Evolutionary conservation across 2,329 filamentous ascomycete genomes (phyloP), one percentile per base, ranked within the genome.

Genomic region (Microdochium bolleyi): DNA sequence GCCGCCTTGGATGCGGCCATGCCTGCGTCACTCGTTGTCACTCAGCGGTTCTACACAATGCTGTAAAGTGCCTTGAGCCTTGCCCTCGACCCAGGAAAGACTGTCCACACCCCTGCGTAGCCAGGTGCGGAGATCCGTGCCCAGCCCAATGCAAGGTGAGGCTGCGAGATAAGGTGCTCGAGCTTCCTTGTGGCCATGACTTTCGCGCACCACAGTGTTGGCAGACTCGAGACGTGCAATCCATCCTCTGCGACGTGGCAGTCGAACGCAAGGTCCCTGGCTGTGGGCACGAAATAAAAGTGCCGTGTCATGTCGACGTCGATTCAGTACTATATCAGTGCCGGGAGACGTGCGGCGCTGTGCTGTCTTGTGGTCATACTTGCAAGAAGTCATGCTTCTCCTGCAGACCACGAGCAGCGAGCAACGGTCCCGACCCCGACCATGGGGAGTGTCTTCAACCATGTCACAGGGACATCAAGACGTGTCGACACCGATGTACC

Each of bases 401-500:
- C 0, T 89, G 85, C 63, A 72, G 70, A 3, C 59, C 50, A 2
- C 67, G 65, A 24, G 57, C 65, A 8, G 62, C 64, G 0, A 68
- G 64, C 2, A 49, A 60, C 0, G 53, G 72, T n/a, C 38, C 22
- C 1, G 48, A 56, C 1, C 57, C 63, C 3, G 61, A 73, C 19
- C 82, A 87, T 56, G 72, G 67, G 1, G 50, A 58, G 3, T 86
- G 83, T 60, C 56, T 54, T 0, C 69, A 74, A 46, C 55, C 46
- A 1, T 88, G 83, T 60, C 72, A 71, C 4, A 70, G 81, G 2
- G 60, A 63, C 0, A 81, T 75, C 56, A 71, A 66, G 0, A 77
- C 76, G 0, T 89, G 85, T 61, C 69, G 66, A 10, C 85, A 89
- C 57, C 61, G 55, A 2, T 88, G 85, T 61, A 32, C 24, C 0